A percentile compares a stretch with the other conserved stretches of the same genome.
Conservation (phyloP, 75 land plant genomes). For the Pinus taeda region DNA sequence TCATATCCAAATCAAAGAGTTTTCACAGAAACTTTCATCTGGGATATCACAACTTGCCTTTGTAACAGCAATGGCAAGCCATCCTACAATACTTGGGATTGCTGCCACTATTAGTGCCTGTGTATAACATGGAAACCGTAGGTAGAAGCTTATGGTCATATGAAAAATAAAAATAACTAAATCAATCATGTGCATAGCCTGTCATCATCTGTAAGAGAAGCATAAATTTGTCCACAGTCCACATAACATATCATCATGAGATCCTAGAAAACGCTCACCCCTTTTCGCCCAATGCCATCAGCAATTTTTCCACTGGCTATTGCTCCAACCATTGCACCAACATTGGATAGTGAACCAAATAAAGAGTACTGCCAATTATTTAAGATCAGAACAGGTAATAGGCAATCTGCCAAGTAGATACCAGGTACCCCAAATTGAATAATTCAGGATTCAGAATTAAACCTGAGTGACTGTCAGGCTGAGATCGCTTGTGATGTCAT, state of each 20-base stretch:
- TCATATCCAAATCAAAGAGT: no score
- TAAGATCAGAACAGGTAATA: not conserved
- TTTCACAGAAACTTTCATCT: not conserved
- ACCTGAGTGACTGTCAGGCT: constrained; percentile 71
- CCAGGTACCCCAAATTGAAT: not conserved
- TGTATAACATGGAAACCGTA: not conserved
- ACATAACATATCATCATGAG: not conserved
- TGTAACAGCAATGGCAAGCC: constrained; percentile 79
- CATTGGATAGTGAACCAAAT: constrained; percentile 82
- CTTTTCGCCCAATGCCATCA: constrained; percentile 82
- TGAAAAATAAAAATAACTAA: not conserved
- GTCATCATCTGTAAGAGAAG: not conserved
- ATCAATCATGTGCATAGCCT: not conserved
- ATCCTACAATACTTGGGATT: constrained; percentile 79
- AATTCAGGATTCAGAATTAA: not conserved
- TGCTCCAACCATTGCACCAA: constrained; percentile 94
- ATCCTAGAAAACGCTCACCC: constrained; percentile 31
- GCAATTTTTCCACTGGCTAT: constrained; percentile 84
- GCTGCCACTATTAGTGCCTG: constrained; percentile 85
- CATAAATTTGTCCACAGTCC: not conserved
- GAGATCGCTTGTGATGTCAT: constrained; percentile 55
- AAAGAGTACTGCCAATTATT: constrained; percentile 48
- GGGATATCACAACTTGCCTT: constrained; percentile 32
- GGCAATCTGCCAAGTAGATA: not conserved
- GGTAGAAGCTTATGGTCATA: not conserved